Base-by-base conservation (phyloP, 202 grass and related monocot species). In the Setaria viridis region DNA sequence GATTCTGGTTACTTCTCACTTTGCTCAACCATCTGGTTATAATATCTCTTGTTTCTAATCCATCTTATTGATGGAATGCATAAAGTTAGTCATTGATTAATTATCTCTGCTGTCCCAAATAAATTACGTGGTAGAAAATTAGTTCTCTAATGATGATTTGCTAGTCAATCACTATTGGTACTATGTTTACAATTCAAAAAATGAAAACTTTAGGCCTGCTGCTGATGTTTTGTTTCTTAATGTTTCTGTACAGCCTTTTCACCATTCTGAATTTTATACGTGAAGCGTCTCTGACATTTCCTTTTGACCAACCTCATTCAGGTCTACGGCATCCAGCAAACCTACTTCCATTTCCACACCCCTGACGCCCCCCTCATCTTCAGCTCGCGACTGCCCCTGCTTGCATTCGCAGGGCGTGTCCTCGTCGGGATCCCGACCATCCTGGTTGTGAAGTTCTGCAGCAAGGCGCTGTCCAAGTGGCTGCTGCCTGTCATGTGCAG, bases 401-500 rank as follows among this genome's bases (percentile, higher is more conserved):
- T 88, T n/a, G 14, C 48, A 11, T 99, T 94, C 4, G 2, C 80
- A 0, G 91, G 84, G 49, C 86, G 92, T 55, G 72, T 99, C 32
- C 85, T 99, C 2, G 80, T 96, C 0, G 97, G 97, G 34, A 96
- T 99, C 53, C 83, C 92, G 0, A 96, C 92, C 72, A 99, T 99
- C 88, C 74, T 99, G 6, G 74, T 55, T 0, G 94, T 96, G 80
- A 99, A 99, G 74, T 99, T 87, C 80, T 96, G 97, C 80, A 94
- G 94, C 88, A 99, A 99, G 72, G 97, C 92, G 0, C 93, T 99
- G 25, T 92, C 97, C 0, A 99, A 94, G 66, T 96, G 97, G 97
- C 82, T 99, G 41, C 92, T 99, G 20, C 97, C 97, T 0, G 81
- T 99, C 7, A 85, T 99, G 63, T 96, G 97, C 90, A 96, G 66